Percentiles rank a stretch among this genome's conserved stretches.
These are phyloP conservation scores for Neopestalotiopsis sp. DNA, from an alignment of 2,329 filamentous ascomycete species.

Conservation along the genomic window DNA sequence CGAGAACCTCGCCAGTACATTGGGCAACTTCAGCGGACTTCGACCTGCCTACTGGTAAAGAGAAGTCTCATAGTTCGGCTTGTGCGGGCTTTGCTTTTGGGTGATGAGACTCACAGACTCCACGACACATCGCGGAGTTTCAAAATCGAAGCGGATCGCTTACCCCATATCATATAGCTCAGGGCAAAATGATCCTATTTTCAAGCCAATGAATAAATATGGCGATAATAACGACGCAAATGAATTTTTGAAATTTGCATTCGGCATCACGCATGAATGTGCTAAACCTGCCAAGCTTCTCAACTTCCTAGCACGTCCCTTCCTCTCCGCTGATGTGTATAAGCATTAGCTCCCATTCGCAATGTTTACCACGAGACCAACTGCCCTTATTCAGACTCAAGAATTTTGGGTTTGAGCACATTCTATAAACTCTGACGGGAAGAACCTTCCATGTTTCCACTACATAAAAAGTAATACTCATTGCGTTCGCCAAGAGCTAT, in stretches of 20 bases:
- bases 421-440: not conserved
- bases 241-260: not conserved
- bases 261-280: not conserved
- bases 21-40: constrained; percentile 59
- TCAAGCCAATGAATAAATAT: not conserved
- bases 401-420: not conserved
- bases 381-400: not conserved
- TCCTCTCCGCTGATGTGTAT: no score
- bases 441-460: not conserved
- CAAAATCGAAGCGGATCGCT: not conserved
- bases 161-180: not conserved
- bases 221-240: not conserved
- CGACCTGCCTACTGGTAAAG: constrained; percentile 61
- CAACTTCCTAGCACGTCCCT: not conserved
- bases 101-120: no score
- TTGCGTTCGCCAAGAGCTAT: not conserved
- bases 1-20: constrained; percentile 1
- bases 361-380: not conserved
- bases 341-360: no score
- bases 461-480: not conserved
- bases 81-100: no score
- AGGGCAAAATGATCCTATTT: not conserved
- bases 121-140: no score
- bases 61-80: no score
- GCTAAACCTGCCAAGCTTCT: not conserved